Conservation (phyloP, 2,329 filamentous ascomycete species). For the Lachnellula arida region DNA sequence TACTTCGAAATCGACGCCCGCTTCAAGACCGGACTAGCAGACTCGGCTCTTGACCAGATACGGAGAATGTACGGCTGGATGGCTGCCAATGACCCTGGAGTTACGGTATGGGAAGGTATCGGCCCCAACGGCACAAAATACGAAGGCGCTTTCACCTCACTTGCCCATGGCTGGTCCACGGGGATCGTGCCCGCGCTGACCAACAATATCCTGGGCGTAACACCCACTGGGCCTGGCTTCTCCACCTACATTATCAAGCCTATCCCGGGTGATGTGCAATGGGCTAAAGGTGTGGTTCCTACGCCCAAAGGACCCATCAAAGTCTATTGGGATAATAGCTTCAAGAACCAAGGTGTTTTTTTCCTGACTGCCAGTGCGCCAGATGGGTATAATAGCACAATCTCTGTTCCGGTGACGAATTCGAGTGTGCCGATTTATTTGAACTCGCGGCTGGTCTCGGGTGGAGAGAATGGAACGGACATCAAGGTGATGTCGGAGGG, state of each 20-base stretch:
- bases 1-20: constrained; percentile 50
- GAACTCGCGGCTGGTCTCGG: background rate
- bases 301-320: constrained; percentile 38
- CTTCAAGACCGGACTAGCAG: constrained; percentile 34
- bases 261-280: constrained; percentile 33
- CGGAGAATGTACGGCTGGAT: constrained; percentile 47
- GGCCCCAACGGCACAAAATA: constrained; percentile 40
- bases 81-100: constrained; percentile 40
- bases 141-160: constrained; percentile 43
- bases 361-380: constrained; percentile 33
- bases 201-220: constrained; percentile 44
- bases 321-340: constrained; percentile 36
- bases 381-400: constrained; percentile 17
- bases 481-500: background rate
- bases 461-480: background rate
- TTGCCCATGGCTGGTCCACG: constrained; percentile 49
- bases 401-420: constrained; percentile 22
- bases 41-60: constrained; percentile 42
- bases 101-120: constrained; percentile 50
- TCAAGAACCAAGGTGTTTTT: constrained; percentile 19
- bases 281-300: constrained; percentile 41
- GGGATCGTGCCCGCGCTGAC: constrained; percentile 44
- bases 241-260: constrained; percentile 38
- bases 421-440: constrained; percentile 5
- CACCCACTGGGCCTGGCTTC: constrained; percentile 42